Base-by-base conservation (phyloP, 2,329 filamentous ascomycete species). In the Dothideomycetes sp. region DNA sequence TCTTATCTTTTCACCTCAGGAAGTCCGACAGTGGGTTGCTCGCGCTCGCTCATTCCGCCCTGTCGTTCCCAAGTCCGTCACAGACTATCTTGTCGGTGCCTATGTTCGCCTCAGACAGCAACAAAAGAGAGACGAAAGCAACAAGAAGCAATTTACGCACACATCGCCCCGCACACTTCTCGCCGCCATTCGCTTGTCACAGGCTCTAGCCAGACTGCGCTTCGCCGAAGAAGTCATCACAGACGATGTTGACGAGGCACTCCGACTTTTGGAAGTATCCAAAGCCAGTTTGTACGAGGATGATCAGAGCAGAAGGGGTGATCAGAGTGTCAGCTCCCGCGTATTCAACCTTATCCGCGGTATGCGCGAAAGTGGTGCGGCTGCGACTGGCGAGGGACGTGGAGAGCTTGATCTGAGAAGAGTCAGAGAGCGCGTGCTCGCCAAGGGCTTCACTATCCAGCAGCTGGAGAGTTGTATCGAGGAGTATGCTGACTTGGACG, bases 61-160 rank as follows among this genome's bases (percentile, higher is more conserved):
- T 5, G 77, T 80, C 0, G 84, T 98, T 4, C 86, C 89, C 1
- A 82, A 81, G 53, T 71, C 74, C 5, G 85, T 95, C 3, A 88
- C 85, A 0, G 91, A 98, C 58, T 98, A 98, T 68, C 86, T 98
- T 70, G 84, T 94, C 40, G 91, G 89, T 58, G 93, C 89, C 0
- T 98, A 98, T 57, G 91, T 98, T 22, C 83, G 85, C 45, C 81
- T 98, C 72, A 82, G 91, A 38, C 86, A 94, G 54, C 78, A 88
- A 55, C 87, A 95, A 61, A 87, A 89, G 61, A 79, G 83, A 42
- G 88, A 94, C 46, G 91, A 96, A 65, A 84, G 81, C 60, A 80
- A 78, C 56, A 89, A 89, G 65, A 85, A 88, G 62, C 85, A 89
- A 52, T 96, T 96, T 60, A 83, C 85, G 2, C 86, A 98, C 64